These are phyloP conservation scores for Plenodomus biglobosus DNA, from an alignment of 2,329 filamentous ascomycete species.

Conservation along the genomic window DNA sequence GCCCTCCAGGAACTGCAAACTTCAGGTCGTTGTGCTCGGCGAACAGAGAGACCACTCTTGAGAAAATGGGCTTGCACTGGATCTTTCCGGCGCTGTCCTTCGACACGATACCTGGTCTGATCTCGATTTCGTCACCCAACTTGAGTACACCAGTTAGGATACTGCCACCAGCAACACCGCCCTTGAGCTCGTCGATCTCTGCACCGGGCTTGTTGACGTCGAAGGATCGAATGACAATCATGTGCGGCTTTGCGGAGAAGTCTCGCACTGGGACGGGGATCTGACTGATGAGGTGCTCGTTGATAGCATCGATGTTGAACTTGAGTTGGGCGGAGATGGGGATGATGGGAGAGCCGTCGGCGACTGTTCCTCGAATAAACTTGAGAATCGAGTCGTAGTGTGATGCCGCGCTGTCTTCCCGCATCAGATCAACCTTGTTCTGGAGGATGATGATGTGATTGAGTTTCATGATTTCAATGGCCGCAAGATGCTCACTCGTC, in stretches of 20 bases:
- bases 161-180: constrained; percentile 95
- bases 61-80: constrained; percentile 96
- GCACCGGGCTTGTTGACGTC: constrained; percentile 99
- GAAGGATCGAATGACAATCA: constrained; percentile 99
- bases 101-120: constrained; percentile 95
- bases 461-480: constrained; percentile 99
- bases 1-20: constrained; percentile 94
- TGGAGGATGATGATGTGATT: constrained; percentile 99
- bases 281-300: constrained; percentile 91
- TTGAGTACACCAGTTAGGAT: constrained; percentile 97
- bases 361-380: constrained; percentile 96
- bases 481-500: constrained; percentile 97
- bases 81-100: constrained; percentile 92
- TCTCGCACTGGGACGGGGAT: constrained; percentile 91
- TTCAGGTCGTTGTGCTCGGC: constrained; percentile 98
- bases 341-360: constrained; percentile 91
- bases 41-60: constrained; percentile 89
- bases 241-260: constrained; percentile 89
- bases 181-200: constrained; percentile 97
- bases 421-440: constrained; percentile 99
- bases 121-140: constrained; percentile 97
- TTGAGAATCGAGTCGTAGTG: constrained; percentile 98
- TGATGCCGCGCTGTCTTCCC: constrained; percentile 87
- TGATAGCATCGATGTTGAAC: constrained; percentile 99
- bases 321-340: constrained; percentile 97